Base-by-base conservation (phyloP, 306 rosid genomes). In the Citrullus amarus region DNA sequence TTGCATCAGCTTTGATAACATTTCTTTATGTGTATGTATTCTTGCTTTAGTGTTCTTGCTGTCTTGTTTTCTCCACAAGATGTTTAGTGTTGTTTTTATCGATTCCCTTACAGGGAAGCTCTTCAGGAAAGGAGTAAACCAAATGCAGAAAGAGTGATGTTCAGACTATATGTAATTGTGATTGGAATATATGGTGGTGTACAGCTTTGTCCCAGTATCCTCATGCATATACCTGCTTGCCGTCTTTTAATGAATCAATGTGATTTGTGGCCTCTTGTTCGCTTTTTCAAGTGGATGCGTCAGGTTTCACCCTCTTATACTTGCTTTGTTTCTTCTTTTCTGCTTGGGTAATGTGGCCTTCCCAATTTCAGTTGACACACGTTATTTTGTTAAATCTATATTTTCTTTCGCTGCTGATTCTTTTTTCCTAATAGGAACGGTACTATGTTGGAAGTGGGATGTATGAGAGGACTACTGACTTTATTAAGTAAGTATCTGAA, bases 361-460 rank as follows among this genome's bases (percentile, higher is more conserved):
- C 80, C 41, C 55, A 22, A 85, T 22, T 28, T 75, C 78, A 60
- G 76, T 72, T 75, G 78, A 30, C 61, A 67, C 73, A 9, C 81
- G 6, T 10, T 60, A 70, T 81, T 71, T 61, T 81, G 75, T 79
- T 77, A 25, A 68, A 54, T 55, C n/a, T 46, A 0, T 51, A 68
- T 54, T 65, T 46, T 16, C 16, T 48, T 13, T 48, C 10, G 36
- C 2, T 32, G 36, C 36, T 32, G 36, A 32, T 2, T 32, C 4
- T 32, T 32, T 25, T 25, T 25, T 2, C 83, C 13, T 61, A 85
- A 74, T 83, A 94, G 98, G 98, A 94, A 80, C 98, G 92, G 0
- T 85, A 92, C 83, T 94, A 92, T 83, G 96, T 92, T 77, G 98
- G 98, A 17, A 92, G 92, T 11, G 98, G 98, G 87, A 90, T 94